These are phyloP conservation scores for Colletotrichum sp. DNA, from an alignment of 2,329 filamentous ascomycete species.

Conservation along the genomic window DNA sequence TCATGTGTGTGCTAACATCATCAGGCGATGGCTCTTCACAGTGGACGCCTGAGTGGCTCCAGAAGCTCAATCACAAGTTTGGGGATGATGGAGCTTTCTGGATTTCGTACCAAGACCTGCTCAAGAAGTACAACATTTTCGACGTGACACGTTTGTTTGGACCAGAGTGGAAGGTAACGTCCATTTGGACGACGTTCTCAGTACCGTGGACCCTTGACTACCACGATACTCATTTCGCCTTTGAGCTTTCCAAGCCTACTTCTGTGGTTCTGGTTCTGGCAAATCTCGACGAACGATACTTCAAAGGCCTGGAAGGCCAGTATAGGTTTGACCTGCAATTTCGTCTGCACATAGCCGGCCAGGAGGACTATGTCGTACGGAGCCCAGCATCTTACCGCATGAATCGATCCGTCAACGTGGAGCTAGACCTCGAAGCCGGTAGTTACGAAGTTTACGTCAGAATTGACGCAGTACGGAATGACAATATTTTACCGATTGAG, in stretches of 20 bases:
- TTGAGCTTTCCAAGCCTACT: slow-evolving; percentile 52
- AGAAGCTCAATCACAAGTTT: slow-evolving; percentile 68
- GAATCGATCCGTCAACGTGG: slow-evolving; percentile 77
- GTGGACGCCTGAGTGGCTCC: slow-evolving; percentile 77
- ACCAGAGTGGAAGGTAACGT: slow-evolving; percentile 56
- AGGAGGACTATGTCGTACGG: slow-evolving; percentile 60
- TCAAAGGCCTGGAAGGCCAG: slow-evolving; percentile 61
- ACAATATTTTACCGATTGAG: slow-evolving; percentile 59
- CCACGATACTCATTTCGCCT: slow-evolving; percentile 58
- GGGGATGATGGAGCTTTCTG: slow-evolving; percentile 68
- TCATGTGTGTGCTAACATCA: slow-evolving; percentile 19
- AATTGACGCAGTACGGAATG: slow-evolving; percentile 69
- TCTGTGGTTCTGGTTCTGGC: slow-evolving; percentile 61
- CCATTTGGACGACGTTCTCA: slow-evolving; percentile 54
- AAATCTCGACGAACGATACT: slow-evolving; percentile 64
- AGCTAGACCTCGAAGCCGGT: slow-evolving; percentile 76
- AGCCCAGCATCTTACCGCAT: slow-evolving; percentile 63
- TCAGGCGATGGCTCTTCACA: slow-evolving; percentile 72
- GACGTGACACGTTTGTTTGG: slow-evolving; percentile 53
- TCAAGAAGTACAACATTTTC: slow-evolving; percentile 48
- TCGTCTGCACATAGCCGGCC: slow-evolving; percentile 54
- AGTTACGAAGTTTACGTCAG: slow-evolving; percentile 79
- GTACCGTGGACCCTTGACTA: slow-evolving; percentile 64
- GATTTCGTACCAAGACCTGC: slow-evolving; percentile 50
- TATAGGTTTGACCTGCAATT: slow-evolving; percentile 60